Percentiles rank a stretch among this genome's conserved stretches.
phyloP scores from a whole-genome alignment of 768 basidiomycete species.

The Botryobasidium botryosum region DNA sequence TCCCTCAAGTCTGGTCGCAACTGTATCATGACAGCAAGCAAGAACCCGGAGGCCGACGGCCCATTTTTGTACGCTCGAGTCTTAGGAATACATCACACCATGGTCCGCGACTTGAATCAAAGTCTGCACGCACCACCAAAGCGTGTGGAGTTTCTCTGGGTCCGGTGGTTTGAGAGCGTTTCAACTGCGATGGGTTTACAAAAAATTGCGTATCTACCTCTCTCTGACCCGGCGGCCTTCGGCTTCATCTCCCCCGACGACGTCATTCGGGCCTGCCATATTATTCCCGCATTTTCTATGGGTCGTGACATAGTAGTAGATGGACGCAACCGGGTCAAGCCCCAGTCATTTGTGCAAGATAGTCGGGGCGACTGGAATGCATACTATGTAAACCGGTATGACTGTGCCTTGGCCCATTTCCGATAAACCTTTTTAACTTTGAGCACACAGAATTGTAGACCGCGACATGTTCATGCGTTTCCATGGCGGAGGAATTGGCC shows the following conservation, averaged over 20 bases:
- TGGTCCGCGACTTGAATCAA: constrained; percentile 13
- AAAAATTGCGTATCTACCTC: constrained; percentile 24
- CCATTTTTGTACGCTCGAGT: constrained; percentile 24
- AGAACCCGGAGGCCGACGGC: constrained; percentile 13
- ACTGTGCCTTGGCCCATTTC: too few species aligned
- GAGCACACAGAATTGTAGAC: constrained; percentile 16
- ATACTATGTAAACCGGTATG: constrained; percentile 25
- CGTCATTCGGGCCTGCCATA: constrained; percentile 26
- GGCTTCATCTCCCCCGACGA: constrained; percentile 30
- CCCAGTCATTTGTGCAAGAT: constrained; percentile 9
- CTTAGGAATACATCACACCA: constrained; percentile 20
- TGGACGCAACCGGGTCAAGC: too few species aligned
- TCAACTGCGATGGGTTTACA: too few species aligned
- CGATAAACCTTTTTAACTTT: neutral
- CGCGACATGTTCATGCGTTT: constrained; percentile 17
- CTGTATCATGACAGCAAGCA: constrained; percentile 19
- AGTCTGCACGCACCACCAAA: neutral
- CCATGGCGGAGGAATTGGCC: constrained; percentile 16
- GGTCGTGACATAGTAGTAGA: too few species aligned
- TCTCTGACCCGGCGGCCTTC: constrained; percentile 20
- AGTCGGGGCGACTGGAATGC: constrained; percentile 20
- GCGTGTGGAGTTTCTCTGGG: constrained; percentile 28
- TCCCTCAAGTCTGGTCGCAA: constrained; percentile 18
- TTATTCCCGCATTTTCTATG: constrained; percentile 26
- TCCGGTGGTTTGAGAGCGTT: constrained; percentile 28